These are phyloP conservation scores for Populus nigra DNA, from an alignment of 345 rosid genomes.

Conservation along the genomic window DNA sequence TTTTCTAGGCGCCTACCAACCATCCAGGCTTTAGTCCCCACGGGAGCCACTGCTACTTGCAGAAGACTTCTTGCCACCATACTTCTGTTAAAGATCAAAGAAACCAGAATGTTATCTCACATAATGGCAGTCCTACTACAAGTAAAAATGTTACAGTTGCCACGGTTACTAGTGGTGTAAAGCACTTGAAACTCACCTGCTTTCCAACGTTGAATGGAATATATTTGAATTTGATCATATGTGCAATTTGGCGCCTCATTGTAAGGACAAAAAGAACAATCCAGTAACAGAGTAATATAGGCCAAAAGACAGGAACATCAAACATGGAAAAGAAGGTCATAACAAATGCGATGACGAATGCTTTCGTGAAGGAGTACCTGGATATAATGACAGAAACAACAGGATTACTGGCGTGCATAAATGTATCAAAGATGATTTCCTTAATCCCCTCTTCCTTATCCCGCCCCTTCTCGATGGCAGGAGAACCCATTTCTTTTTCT, in stretches of 20 bases:
- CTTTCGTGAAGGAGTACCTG: conserved; percentile 87
- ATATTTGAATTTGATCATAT: conserved; percentile 91
- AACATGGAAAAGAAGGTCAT: conserved; percentile 84
- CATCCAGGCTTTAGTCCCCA: conserved; percentile 37
- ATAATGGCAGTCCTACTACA: background rate
- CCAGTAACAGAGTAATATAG: conserved; percentile 82
- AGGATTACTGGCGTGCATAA: conserved; percentile 1
- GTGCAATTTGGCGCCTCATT: conserved; percentile 82
- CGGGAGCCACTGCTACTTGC: conserved; percentile 57
- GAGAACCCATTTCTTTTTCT: too few relatives aligned
- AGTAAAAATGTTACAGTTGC: background rate
- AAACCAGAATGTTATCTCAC: background rate
- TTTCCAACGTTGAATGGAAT: conserved; percentile 76
- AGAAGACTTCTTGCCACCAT: conserved; percentile 52
- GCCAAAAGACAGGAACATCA: conserved; percentile 92
- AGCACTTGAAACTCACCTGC: conserved; percentile 46
- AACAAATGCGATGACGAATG: conserved; percentile 70
- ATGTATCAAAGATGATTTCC: background rate
- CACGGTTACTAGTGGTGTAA: background rate
- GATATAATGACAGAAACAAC: conserved; percentile 11
- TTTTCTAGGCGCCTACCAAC: conserved; percentile 21
- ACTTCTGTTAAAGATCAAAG: conserved; percentile 35
- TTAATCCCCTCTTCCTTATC: too few relatives aligned
- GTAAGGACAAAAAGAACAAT: conserved; percentile 75
- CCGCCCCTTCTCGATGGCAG: too few relatives aligned